Evolutionary conservation across 352 stramenopile genomes (phyloP).

Genomic region (Phytophthora agathidicida): DNA sequence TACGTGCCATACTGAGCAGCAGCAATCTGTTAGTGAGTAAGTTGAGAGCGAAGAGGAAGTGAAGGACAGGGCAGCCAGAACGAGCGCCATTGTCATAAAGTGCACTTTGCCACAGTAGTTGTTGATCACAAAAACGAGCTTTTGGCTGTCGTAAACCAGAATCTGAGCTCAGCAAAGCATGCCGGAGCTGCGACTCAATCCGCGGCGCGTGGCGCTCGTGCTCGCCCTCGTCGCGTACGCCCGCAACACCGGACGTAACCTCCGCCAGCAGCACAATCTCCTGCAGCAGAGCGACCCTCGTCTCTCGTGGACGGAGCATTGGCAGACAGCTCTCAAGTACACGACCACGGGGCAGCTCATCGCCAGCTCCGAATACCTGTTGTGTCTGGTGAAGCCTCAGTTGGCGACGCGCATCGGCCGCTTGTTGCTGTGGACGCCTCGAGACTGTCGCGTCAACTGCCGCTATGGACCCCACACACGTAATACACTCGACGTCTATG

Average conservation of each 20-base stretch:
- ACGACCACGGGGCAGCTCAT: slow-evolving; percentile 56
- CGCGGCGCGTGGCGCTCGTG: slow-evolving; percentile 17
- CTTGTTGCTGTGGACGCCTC: slow-evolving; percentile 46
- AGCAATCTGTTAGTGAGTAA: neutral
- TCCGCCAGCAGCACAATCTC: slow-evolving; percentile 29
- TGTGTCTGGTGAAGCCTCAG: slow-evolving; percentile 59
- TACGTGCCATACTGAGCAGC: slow-evolving; percentile 61
- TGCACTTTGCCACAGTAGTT: too few species aligned
- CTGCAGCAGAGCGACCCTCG: slow-evolving; percentile 26
- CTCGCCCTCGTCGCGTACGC: slow-evolving; percentile 29
- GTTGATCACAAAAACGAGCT: too few species aligned
- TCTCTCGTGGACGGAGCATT: slow-evolving; percentile 15
- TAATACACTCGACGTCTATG: slow-evolving; percentile 70
- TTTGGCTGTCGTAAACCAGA: slow-evolving; percentile 20
- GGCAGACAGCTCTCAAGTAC: slow-evolving; percentile 46
- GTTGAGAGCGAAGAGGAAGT: neutral
- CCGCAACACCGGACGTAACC: slow-evolving; percentile 19
- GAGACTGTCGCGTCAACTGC: slow-evolving; percentile 32
- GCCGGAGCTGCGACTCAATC: slow-evolving; percentile 4
- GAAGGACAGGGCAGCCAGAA: slow-evolving; percentile 6
- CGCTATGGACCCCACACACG: slow-evolving; percentile 57
- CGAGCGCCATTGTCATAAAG: slow-evolving; percentile 17
- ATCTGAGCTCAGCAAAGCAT: neutral
- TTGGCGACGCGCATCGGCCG: slow-evolving; percentile 50
- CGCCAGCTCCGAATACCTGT: slow-evolving; percentile 56